Evolutionary conservation across 2,329 filamentous ascomycete genomes (phyloP).

Genomic region (Dendryphion nanum): DNA sequence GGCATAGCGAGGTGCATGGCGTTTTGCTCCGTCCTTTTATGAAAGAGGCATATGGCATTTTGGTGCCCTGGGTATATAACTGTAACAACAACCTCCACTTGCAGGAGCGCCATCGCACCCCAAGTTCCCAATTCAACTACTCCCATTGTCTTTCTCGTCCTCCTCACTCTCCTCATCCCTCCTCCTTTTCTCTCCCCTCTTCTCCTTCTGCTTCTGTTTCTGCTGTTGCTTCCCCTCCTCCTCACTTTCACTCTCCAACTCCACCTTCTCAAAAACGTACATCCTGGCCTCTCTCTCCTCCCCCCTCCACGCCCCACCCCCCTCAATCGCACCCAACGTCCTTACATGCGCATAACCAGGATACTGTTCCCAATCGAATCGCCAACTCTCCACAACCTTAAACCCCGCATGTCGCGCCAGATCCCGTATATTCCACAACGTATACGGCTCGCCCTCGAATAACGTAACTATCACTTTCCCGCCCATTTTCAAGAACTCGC

Average conservation of each 20-base stretch:
- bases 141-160: constrained; percentile 3
- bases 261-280: constrained; percentile 46
- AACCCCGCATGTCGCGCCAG: constrained; percentile 75
- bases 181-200: constrained; percentile 11
- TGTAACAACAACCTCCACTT: too few relatives aligned
- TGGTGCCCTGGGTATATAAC: too few relatives aligned
- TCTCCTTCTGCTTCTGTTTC: constrained; percentile 5
- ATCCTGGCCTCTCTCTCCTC: constrained; percentile 48
- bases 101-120: too few relatives aligned
- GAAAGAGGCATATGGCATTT: too few relatives aligned
- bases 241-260: constrained; percentile 6
- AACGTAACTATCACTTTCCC: constrained; percentile 75
- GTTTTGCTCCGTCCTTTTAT: too few relatives aligned
- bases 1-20: too few relatives aligned
- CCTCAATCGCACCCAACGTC: constrained; percentile 61
- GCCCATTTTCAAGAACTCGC: constrained; percentile 51
- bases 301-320: constrained; percentile 49
- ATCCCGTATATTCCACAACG: constrained; percentile 91
- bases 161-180: constrained; percentile 15
- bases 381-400: constrained; percentile 67
- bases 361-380: constrained; percentile 66
- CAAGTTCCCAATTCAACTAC: too few relatives aligned
- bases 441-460: constrained; percentile 93
- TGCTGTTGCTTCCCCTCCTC: constrained; percentile 7
- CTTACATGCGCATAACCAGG: constrained; percentile 72